Conservation (phyloP, 352 stramenopile genomes). For the Pythium utonaiense region DNA sequence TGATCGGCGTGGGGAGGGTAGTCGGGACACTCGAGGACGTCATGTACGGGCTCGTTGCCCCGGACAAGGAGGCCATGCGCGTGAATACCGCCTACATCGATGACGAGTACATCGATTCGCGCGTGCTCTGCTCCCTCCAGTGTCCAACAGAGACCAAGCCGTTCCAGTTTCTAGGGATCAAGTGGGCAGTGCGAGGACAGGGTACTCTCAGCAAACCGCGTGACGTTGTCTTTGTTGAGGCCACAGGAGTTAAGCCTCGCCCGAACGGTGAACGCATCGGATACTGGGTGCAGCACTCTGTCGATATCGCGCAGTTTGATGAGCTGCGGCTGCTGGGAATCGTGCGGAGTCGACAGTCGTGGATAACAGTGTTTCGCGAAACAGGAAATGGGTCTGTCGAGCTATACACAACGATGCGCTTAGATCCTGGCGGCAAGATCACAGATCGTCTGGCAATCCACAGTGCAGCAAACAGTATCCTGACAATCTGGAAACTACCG, state of each 20-base stretch:
- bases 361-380: constrained; percentile 8
- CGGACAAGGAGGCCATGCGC: constrained; percentile 48
- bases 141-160: constrained; percentile 31
- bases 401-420: constrained; percentile 12
- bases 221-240: constrained; percentile 19
- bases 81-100: constrained; percentile 47
- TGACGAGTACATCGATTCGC: constrained; percentile 31
- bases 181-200: constrained; percentile 24
- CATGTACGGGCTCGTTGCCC: constrained; percentile 52
- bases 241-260: constrained; percentile 10
- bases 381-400: constrained; percentile 12
- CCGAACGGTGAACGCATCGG: constrained; percentile 13
- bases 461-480: constrained; percentile 17
- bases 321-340: constrained; percentile 19
- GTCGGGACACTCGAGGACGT: constrained; percentile 48
- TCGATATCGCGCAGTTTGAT: constrained; percentile 8
- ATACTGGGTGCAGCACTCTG: constrained; percentile 15
- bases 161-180: constrained; percentile 26
- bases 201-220: constrained; percentile 6
- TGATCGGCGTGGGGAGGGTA: constrained; percentile 17
- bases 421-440: constrained; percentile 12
- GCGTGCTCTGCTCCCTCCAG: constrained; percentile 44
- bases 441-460: constrained; percentile 14
- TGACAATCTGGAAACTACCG: constrained; percentile 18
- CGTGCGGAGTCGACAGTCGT: constrained; percentile 18